Evolutionary conservation across 192 early-diverging fungal species (phyloP).

Genomic region (Powellomyces hirtus): DNA sequence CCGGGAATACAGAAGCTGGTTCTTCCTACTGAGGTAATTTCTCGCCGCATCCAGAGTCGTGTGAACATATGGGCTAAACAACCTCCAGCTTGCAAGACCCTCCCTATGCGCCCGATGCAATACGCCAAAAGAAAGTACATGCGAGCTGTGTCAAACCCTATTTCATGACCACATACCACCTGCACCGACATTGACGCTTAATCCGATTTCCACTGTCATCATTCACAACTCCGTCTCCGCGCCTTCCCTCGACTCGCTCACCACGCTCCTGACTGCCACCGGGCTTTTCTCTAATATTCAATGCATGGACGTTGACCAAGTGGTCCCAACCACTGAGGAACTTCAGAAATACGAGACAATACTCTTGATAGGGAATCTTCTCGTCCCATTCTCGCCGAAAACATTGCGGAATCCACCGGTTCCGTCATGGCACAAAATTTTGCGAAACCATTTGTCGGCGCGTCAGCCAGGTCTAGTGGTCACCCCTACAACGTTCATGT

Average conservation of each 20-base stretch:
- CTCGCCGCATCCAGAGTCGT: background rate
- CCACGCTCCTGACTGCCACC: background rate
- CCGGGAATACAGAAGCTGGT: background rate
- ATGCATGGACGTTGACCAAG: background rate
- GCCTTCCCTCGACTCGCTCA: background rate
- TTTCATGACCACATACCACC: background rate
- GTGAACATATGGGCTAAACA: background rate
- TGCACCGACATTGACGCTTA: background rate
- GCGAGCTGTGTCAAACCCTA: background rate
- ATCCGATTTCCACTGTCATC: background rate
- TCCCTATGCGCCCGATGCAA: background rate
- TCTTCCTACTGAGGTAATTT: background rate
- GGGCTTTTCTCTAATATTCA: background rate
- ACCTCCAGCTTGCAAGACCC: background rate
- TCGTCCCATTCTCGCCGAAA: background rate
- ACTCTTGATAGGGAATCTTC: background rate
- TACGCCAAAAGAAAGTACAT: background rate
- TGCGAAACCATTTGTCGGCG: background rate
- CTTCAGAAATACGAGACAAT: background rate
- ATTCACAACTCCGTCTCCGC: background rate
- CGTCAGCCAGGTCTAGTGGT: background rate
- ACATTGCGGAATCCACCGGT: background rate
- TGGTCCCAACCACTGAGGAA: background rate
- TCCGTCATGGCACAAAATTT: background rate
- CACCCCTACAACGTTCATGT: background rate